These are phyloP conservation scores for Chrysosporium keratinophilum DNA, from an alignment of 2,329 filamentous ascomycete genomes.

Conservation along the genomic window DNA sequence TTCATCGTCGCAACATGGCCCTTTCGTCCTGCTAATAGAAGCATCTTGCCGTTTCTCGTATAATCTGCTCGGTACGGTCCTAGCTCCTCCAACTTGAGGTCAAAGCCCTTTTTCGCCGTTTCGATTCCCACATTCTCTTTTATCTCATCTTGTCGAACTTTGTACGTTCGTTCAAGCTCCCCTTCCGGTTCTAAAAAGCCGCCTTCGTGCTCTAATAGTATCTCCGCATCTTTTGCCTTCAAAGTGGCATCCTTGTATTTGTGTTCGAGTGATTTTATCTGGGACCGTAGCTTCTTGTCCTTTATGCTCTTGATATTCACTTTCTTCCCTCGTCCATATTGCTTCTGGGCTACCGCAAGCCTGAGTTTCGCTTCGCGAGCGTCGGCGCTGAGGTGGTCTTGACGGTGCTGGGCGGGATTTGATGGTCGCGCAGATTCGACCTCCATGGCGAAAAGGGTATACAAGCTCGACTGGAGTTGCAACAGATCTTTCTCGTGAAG, in stretches of 20 bases:
- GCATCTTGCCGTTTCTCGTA: conserved; percentile 73
- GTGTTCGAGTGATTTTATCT: conserved; percentile 64
- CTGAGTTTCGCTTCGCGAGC: conserved; percentile 33
- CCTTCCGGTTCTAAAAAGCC: conserved; percentile 83
- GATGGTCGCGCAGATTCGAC: conserved; percentile 24
- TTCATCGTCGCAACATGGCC: conserved; percentile 95
- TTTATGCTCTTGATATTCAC: conserved; percentile 63
- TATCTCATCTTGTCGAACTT: conserved; percentile 82
- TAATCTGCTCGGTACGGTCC: conserved; percentile 88
- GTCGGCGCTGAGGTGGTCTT: conserved; percentile 16
- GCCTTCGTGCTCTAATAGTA: conserved; percentile 73
- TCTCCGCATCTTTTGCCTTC: conserved; percentile 88
- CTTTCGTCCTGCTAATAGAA: conserved; percentile 78
- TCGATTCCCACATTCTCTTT: conserved; percentile 62
- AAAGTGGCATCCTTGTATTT: conserved; percentile 74
- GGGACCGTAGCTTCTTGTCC: conserved; percentile 82
- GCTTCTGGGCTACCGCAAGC: conserved; percentile 50
- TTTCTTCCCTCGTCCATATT: conserved; percentile 73
- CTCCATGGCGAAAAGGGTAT: conserved; percentile 11
- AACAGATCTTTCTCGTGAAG: not conserved
- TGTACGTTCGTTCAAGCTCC: conserved; percentile 85
- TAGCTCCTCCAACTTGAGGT: conserved; percentile 68
- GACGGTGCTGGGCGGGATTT: not conserved
- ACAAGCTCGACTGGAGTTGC: too few species aligned
- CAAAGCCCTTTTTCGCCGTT: conserved; percentile 86